These are phyloP conservation scores for Alectoria sarmentosa DNA, from an alignment of 495 filamentous ascomycete species.

Conservation along the genomic window DNA sequence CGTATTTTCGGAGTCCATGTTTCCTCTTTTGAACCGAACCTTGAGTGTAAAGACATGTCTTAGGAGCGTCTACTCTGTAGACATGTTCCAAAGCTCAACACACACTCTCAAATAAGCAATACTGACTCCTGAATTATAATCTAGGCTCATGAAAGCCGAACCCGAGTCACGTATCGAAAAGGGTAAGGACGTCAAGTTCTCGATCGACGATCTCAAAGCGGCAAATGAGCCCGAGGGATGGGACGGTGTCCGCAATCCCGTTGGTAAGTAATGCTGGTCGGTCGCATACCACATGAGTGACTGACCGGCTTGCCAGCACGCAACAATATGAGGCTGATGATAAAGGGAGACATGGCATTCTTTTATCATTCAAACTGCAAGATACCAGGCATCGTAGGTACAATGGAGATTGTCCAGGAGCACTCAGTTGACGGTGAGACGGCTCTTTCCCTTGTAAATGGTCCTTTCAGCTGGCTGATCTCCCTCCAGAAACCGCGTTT, in stretches of 20 bases:
- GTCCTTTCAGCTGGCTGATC: not conserved
- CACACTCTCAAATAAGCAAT: too few relatives aligned
- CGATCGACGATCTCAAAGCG: conserved; percentile 79
- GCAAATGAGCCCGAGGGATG: conserved; percentile 67
- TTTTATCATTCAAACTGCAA: conserved; percentile 98
- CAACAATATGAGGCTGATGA: conserved; percentile 88
- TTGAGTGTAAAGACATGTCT: too few relatives aligned
- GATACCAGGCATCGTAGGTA: conserved; percentile 81
- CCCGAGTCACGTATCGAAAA: conserved; percentile 81
- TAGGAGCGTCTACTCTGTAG: too few relatives aligned
- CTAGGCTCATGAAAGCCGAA: conserved; percentile 96
- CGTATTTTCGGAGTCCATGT: too few relatives aligned
- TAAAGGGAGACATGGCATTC: conserved; percentile 83
- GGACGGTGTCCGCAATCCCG: conserved; percentile 63
- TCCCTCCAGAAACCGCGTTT: conserved; percentile 63
- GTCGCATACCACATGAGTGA: not conserved
- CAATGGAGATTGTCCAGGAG: conserved; percentile 86
- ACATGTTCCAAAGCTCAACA: too few relatives aligned
- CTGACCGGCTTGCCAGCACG: conserved; percentile 43
- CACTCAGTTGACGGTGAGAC: conserved; percentile 66
- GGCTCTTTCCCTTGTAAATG: not conserved
- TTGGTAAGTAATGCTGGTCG: conserved; percentile 35
- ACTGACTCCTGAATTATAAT: too few relatives aligned
- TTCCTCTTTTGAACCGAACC: too few relatives aligned
- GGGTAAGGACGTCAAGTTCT: conserved; percentile 82